A percentile compares a stretch with the other conserved stretches of the same genome.
Conservation (phyloP, 495 filamentous ascomycete genomes). For the Penicillium riverlandense region DNA sequence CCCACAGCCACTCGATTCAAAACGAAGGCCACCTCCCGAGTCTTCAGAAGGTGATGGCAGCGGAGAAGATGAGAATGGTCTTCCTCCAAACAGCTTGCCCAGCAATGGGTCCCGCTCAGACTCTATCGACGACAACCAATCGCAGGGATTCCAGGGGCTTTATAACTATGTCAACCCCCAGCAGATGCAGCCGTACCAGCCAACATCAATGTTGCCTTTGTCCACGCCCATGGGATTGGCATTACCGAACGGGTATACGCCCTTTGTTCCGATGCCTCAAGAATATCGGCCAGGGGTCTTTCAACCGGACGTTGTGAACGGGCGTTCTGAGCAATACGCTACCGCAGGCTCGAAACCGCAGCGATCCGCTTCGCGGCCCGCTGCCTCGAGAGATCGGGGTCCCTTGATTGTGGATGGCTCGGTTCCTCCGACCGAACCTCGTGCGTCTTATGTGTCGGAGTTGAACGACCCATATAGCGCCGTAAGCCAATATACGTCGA, state of each 20-base stretch:
- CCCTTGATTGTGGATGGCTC: slow-evolving; percentile 42
- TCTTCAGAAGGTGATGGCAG: slow-evolving; percentile 28
- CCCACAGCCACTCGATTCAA: slow-evolving; percentile 20
- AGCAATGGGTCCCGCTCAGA: slow-evolving; percentile 30
- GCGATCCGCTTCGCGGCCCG: slow-evolving; percentile 14
- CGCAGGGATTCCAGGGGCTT: slow-evolving; percentile 54
- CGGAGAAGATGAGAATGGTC: slow-evolving; percentile 35
- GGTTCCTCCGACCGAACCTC: slow-evolving; percentile 30
- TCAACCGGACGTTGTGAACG: not conserved
- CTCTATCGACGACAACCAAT: slow-evolving; percentile 38
- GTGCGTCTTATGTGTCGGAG: slow-evolving; percentile 18
- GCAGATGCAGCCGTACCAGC: slow-evolving; percentile 42
- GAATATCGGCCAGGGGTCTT: slow-evolving; percentile 34
- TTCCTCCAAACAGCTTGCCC: slow-evolving; percentile 34
- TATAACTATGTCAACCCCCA: slow-evolving; percentile 54
- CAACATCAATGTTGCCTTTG: slow-evolving; percentile 36
- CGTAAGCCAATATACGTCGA: slow-evolving; percentile 28
- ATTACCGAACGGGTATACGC: slow-evolving; percentile 38
- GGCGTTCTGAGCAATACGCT: slow-evolving; percentile 15
- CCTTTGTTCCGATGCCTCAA: slow-evolving; percentile 30
- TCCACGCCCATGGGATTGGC: slow-evolving; percentile 41
- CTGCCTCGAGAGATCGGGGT: slow-evolving; percentile 23
- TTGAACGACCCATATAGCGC: slow-evolving; percentile 25
- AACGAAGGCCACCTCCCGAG: slow-evolving; percentile 23
- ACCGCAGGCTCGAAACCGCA: slow-evolving; percentile 9